Conservation (phyloP, 2,329 filamentous ascomycete species). For the Nannizziopsis barbatae region DNA sequence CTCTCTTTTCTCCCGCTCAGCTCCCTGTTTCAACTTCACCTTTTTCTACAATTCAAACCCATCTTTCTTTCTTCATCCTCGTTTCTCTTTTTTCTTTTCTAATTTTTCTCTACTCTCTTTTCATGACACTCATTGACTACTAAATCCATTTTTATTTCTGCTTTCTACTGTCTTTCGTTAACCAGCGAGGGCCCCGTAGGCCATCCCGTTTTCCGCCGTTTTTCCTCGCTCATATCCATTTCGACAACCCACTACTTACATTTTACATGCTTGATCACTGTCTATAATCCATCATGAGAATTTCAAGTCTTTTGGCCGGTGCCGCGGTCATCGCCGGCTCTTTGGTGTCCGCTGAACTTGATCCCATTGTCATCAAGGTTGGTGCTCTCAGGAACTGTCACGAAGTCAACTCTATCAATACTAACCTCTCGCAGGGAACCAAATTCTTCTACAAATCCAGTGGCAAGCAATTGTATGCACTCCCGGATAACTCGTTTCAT, state of each 20-base stretch:
- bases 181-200: slow-evolving; percentile 3
- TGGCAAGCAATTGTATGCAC: slow-evolving; percentile 55
- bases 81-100: slow-evolving; percentile 6
- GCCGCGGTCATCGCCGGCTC: slow-evolving; percentile 42
- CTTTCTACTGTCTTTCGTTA: slow-evolving; percentile 13
- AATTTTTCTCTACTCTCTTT: slow-evolving; percentile 1
- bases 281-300: slow-evolving; percentile 42
- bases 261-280: not conserved
- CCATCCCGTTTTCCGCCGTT: slow-evolving; percentile 13
- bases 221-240: slow-evolving; percentile 13
- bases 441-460: slow-evolving; percentile 87
- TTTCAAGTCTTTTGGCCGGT: slow-evolving; percentile 39
- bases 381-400: slow-evolving; percentile 5
- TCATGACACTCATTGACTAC: slow-evolving; percentile 13
- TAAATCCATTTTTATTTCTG: slow-evolving; percentile 4
- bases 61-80: slow-evolving; percentile 1
- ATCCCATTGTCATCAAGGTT: slow-evolving; percentile 54
- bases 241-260: not conserved
- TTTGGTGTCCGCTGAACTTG: slow-evolving; percentile 43
- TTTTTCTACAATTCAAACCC: not conserved
- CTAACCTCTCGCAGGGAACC: slow-evolving; percentile 44
- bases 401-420: not conserved
- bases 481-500: slow-evolving; percentile 12
- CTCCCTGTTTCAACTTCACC: slow-evolving; percentile 1
- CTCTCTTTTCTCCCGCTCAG: slow-evolving; percentile 6